phyloP scores from a whole-genome alignment of 2,329 filamentous ascomycete genomes.

The Trichoderma koningiopsis region DNA sequence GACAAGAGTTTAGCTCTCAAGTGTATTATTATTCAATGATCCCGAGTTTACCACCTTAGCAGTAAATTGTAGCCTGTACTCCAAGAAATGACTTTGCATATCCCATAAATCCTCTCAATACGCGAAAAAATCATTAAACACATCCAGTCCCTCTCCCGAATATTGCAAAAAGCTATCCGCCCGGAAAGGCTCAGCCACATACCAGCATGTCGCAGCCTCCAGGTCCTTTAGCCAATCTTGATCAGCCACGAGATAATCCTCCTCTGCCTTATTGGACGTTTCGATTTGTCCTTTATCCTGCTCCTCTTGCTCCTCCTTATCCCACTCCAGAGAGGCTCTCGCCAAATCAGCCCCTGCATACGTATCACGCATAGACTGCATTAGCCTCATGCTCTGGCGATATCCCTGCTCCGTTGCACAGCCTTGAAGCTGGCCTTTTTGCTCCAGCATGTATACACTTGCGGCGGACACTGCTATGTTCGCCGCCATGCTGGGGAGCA shows the following conservation, averaged over 20 bases:
- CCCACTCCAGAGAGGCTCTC: constrained; percentile 5
- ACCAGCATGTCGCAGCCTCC: constrained; percentile 20
- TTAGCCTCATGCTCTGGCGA: constrained; percentile 14
- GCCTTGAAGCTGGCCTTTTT: constrained; percentile 19
- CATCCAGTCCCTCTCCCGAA: constrained; percentile 11
- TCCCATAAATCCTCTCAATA: background rate
- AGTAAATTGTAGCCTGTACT: background rate
- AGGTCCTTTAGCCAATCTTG: constrained; percentile 13
- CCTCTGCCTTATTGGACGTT: background rate
- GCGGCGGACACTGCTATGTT: constrained; percentile 13
- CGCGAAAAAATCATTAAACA: constrained; percentile 11
- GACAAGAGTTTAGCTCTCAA: background rate
- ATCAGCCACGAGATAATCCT: constrained; percentile 18
- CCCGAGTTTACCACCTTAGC: background rate
- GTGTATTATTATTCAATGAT: background rate
- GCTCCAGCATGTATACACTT: constrained; percentile 12
- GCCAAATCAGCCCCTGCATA: constrained; percentile 19
- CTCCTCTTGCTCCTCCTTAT: background rate
- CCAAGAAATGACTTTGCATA: background rate
- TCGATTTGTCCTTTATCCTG: background rate
- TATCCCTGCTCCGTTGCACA: constrained; percentile 18
- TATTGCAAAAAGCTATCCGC: constrained; percentile 14
- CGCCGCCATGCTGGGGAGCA: constrained; percentile 15
- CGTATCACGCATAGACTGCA: constrained; percentile 20
- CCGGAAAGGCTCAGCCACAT: constrained; percentile 18